Base-by-base conservation (phyloP, 805 yeast genomes). In the Monosporozyma siamensis region DNA sequence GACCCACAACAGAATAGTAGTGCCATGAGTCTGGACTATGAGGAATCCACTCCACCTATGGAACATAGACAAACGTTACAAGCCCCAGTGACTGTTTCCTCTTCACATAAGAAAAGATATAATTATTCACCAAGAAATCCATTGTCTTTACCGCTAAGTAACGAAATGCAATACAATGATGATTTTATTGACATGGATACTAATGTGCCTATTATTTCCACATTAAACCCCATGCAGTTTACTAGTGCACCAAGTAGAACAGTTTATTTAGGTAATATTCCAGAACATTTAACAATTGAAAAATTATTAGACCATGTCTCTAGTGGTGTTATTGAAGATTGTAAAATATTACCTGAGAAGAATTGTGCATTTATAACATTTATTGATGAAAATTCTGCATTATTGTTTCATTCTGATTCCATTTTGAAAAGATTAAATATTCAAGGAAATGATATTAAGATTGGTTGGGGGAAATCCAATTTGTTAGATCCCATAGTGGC, bases 371-470 rank as follows among this genome's bases (percentile, higher is more conserved):
- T 86, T 58, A 74, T 90, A 34, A 82, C 95, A 4, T 90, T 92
- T 61, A 70, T 90, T 44, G 95, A 88, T 61, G 90, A 82, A 59
- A 80, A 84, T 50, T 75, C 92, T 24, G 97, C 97, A 0, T 70
- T 87, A 46, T 75, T 87, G 50, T 92, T 92, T 67, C 96, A 88
- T 63, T 85, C 95, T 1, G 97, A 89, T 66, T 94, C 95, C 31
- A 81, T 85, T 40, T 71, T 90, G 58, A 87, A 86, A 58, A 77
- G 89, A 58, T 70, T 89, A 48, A 77, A 81, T 34, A 82, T 92
- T 46, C 78, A 77, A 51, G 88, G 86, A 37, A 78, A 82, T 50
- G 95, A 85, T 54, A 77, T 89, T 44, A 77, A 87, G 56, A 75
- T 90, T 46, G 95, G 96, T 10, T 92, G 97, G 97, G 96, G 95